Conservation (phyloP, 129 eudicot genomes). For the Smallanthus sonchifolius region DNA sequence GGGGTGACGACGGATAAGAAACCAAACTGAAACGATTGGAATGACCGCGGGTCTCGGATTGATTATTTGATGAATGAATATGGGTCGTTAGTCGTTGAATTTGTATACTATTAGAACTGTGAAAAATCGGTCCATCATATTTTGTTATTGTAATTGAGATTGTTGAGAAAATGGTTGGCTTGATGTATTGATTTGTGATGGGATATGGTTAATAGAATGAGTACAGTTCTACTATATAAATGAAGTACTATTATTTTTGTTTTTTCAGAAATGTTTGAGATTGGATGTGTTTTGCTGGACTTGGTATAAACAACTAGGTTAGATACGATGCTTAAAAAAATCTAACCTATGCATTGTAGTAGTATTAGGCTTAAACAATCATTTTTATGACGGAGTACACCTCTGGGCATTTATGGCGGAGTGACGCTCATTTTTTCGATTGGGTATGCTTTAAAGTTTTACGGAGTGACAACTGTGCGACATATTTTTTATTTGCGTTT, state of each 20-base stretch:
- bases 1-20: conserved; percentile 65
- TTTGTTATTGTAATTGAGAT: conserved; percentile 7
- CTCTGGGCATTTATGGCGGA: too few species aligned
- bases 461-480: too few species aligned
- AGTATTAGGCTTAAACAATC: too few species aligned
- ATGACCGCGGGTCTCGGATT: neutral
- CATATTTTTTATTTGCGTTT: too few species aligned
- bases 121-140: neutral
- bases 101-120: conserved; percentile 30
- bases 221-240: conserved; percentile 1
- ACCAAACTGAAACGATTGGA: conserved; percentile 15
- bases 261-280: too few species aligned
- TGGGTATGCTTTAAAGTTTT: too few species aligned
- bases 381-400: too few species aligned
- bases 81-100: conserved; percentile 15
- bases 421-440: too few species aligned
- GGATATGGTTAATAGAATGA: conserved; percentile 22
- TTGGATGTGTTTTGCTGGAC: too few species aligned
- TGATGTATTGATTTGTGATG: conserved; percentile 27
- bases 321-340: too few species aligned
- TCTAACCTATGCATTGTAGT: too few species aligned
- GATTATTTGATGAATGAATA: conserved; percentile 7
- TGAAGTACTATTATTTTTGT: neutral
- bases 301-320: too few species aligned
- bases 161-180: conserved; percentile 21